A percentile compares a stretch with the other conserved stretches of the same genome.
phyloP scores from a whole-genome alignment of 495 filamentous ascomycete genomes.

The Penicillium paradoxum region DNA sequence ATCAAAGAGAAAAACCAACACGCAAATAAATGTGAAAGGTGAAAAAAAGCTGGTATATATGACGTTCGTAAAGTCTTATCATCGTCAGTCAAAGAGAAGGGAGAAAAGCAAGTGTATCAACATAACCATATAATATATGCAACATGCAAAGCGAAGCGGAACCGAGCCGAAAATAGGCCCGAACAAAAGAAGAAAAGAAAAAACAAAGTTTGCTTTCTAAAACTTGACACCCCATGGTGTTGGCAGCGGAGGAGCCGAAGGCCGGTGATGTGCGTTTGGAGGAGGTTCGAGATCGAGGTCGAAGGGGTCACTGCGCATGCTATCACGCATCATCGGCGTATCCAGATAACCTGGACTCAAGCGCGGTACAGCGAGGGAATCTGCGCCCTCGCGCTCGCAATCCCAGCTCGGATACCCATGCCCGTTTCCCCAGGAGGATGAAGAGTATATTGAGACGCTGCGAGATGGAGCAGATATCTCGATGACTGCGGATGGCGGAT shows the following conservation, averaged over 20 bases:
- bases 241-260: slow-evolving; percentile 8
- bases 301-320: slow-evolving; percentile 58
- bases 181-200: background rate
- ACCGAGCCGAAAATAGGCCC: background rate
- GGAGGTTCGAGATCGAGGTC: slow-evolving; percentile 63
- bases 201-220: background rate
- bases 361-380: background rate
- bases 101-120: background rate
- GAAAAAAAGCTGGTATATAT: background rate
- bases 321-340: slow-evolving; percentile 15
- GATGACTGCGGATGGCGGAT: slow-evolving; percentile 5
- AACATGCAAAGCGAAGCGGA: too few species aligned
- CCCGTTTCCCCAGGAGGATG: slow-evolving; percentile 2
- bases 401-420: background rate
- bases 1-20: background rate
- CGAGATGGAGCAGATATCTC: slow-evolving; percentile 11
- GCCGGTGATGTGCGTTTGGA: slow-evolving; percentile 10
- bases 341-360: background rate
- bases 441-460: slow-evolving; percentile 20
- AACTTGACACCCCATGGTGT: slow-evolving; percentile 5
- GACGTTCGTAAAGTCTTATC: background rate
- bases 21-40: background rate
- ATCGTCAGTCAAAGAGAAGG: background rate
- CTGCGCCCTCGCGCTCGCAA: background rate
- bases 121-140: background rate